Evolutionary conservation across 179 eudicot genomes (phyloP), one percentile per base, ranked within the genome.

Genomic region (Silene noctiflora): DNA sequence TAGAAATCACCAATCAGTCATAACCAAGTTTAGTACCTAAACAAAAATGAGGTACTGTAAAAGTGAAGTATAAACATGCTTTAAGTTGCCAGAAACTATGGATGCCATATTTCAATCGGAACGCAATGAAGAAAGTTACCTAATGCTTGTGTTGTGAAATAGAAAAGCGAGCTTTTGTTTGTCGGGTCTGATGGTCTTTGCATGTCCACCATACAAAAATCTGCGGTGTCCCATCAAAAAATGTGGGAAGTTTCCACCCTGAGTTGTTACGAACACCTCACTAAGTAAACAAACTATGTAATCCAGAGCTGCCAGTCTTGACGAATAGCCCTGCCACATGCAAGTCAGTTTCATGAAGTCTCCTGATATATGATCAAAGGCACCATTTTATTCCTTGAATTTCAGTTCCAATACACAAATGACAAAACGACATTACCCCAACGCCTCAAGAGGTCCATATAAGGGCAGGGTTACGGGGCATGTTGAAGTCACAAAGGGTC

Each of bases 221-320:
- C 89, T 85, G 27, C 98, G 85, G 46, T 93, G 96, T 24, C 97
- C 98, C 92, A 91, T 85, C 61, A 93, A 83, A 83, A 93, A 93
- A 77, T 93, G 96, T 12, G 98, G 98, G 77, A 91, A 93, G 83
- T 93, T 93, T 80, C 96, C 96, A 44, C 94, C 98, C 79, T 93
- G 98, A 58, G 98, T 93, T 20, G 92, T 89, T 64, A 93, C 87
- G 68, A 91, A 93, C 19, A 87, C 98, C 81, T 91, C 98, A 80
- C 98, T 93, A 61, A 74, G 80, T 77, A 93, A 83, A 82, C 92
- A 89, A 29, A 91, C 91, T 66, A 83, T 71, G 75, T 91, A 93
- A 84, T 93, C 98, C 85, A 93, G 67, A 53, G 98, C 98, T 75
- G 96, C 96, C 89, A 93, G 78, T 78, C 96, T 89, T 20, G 96